Conservation (phyloP, 1,284 basidiomycete genomes). For the Tilletiopsis washingtonensis region DNA sequence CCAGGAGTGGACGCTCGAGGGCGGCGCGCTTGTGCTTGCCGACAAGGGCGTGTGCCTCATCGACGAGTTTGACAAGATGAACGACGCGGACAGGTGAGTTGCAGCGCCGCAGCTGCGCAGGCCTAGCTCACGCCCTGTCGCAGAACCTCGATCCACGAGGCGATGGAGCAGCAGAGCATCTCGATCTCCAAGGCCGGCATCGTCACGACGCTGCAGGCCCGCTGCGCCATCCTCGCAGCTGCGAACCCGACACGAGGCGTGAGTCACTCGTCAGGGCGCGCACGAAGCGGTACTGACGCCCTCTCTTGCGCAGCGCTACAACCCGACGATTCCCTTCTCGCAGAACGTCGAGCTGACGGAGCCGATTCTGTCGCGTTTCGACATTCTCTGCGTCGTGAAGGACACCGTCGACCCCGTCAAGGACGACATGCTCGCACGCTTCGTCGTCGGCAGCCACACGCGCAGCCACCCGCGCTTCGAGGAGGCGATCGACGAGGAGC, state of each 20-base stretch:
- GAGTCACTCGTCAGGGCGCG: background rate
- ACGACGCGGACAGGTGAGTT: conserved; percentile 60
- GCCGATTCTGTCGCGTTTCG: conserved; percentile 97
- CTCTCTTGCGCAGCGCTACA: conserved; percentile 23
- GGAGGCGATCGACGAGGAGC: conserved; percentile 66
- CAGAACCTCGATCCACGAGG: conserved; percentile 91
- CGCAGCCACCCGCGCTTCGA: conserved; percentile 87
- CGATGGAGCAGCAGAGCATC: conserved; percentile 99
- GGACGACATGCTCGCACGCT: conserved; percentile 91
- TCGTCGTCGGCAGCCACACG: conserved; percentile 92
- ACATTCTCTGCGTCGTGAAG: conserved; percentile 95
- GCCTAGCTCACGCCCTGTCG: too few species aligned
- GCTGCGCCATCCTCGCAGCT: conserved; percentile 93
- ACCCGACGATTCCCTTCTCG: conserved; percentile 61
- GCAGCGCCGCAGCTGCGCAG: too few species aligned
- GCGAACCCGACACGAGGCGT: conserved; percentile 84
- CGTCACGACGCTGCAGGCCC: conserved; percentile 88
- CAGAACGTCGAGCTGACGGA: conserved; percentile 99
- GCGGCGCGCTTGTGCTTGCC: conserved; percentile 90
- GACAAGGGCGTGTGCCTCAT: conserved; percentile 99
- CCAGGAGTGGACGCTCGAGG: conserved; percentile 96
- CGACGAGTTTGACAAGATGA: conserved; percentile 99
- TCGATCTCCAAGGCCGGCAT: conserved; percentile 99
- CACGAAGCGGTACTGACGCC: background rate
- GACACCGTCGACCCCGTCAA: conserved; percentile 93